A percentile compares a stretch with the other conserved stretches of the same genome.
These are phyloP conservation scores for Theileria luwenshuni DNA, from an alignment of 169 alveolate species.

Conservation along the genomic window DNA sequence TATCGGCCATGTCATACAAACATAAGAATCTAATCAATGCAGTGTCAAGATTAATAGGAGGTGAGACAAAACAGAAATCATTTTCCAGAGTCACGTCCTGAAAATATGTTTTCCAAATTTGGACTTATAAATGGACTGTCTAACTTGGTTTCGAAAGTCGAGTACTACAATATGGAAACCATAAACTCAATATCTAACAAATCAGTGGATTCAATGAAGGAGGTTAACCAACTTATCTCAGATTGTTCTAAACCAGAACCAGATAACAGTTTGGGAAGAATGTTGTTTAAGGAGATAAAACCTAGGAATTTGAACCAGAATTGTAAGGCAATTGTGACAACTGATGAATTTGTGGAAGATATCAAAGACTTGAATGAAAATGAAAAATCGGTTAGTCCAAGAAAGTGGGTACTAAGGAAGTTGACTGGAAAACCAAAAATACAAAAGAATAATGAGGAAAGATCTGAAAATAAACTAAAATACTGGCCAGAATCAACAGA, in stretches of 20 bases:
- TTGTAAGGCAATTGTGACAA: neutral
- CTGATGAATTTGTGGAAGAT: neutral
- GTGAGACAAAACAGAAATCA: neutral
- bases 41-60: slow-evolving; percentile 9
- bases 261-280: neutral
- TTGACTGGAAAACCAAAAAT: neutral
- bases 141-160: slow-evolving; percentile 48
- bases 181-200: slow-evolving; percentile 20
- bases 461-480: slow-evolving; percentile 13
- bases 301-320: neutral
- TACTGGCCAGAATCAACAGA: slow-evolving; percentile 50
- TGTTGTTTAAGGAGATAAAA: no score
- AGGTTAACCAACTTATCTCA: neutral
- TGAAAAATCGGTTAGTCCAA: neutral
- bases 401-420: neutral
- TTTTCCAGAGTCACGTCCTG: neutral
- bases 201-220: neutral
- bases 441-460: neutral
- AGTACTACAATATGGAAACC: slow-evolving; percentile 34
- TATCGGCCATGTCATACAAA: slow-evolving; percentile 51
- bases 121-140: slow-evolving; percentile 12
- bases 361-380: neutral
- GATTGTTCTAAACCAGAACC: no score
- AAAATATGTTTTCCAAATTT: neutral
- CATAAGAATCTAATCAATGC: slow-evolving; percentile 50